Evolutionary conservation across 495 filamentous ascomycete genomes (phyloP).

Genomic region (Penicillium bovifimosum): DNA sequence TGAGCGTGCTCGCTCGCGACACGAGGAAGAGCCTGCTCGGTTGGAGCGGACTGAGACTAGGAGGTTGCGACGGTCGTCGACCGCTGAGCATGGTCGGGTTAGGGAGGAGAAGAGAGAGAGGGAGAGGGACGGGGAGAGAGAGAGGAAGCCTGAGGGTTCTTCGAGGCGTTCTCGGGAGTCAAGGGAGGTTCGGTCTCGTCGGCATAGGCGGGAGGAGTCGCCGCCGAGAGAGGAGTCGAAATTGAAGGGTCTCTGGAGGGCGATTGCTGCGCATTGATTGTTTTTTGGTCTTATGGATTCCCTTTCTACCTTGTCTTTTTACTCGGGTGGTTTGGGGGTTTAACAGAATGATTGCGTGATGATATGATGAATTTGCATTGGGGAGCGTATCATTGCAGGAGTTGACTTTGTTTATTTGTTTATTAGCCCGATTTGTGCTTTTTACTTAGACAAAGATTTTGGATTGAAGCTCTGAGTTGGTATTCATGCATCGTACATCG

Average conservation of each 20-base stretch:
- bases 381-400: conserved; percentile 28
- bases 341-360: conserved; percentile 1
- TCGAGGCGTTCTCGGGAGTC: conserved; percentile 16
- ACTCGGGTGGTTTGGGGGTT: conserved; percentile 3
- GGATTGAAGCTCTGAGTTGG: background rate
- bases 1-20: conserved; percentile 16
- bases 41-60: conserved; percentile 4
- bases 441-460: background rate
- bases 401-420: conserved; percentile 12
- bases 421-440: conserved; percentile 5
- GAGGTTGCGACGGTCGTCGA: conserved; percentile 1
- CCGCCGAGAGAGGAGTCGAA: conserved; percentile 30
- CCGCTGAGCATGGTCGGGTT: conserved; percentile 4
- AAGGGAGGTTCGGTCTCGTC: conserved; percentile 21
- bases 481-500: too few relatives aligned
- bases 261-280: conserved; percentile 32
- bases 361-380: conserved; percentile 17
- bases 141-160: conserved; percentile 20
- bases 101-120: conserved; percentile 4
- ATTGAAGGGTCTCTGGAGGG: conserved; percentile 35
- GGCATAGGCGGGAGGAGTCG: conserved; percentile 30
- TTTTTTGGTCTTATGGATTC: conserved; percentile 1
- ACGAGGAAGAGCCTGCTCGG: conserved; percentile 15
- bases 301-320: conserved; percentile 16
- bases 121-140: conserved; percentile 6